Evolutionary conservation across 2,329 filamentous ascomycete genomes (phyloP), one percentile per base, ranked within the genome.

Genomic region (Ilyonectria sp.): DNA sequence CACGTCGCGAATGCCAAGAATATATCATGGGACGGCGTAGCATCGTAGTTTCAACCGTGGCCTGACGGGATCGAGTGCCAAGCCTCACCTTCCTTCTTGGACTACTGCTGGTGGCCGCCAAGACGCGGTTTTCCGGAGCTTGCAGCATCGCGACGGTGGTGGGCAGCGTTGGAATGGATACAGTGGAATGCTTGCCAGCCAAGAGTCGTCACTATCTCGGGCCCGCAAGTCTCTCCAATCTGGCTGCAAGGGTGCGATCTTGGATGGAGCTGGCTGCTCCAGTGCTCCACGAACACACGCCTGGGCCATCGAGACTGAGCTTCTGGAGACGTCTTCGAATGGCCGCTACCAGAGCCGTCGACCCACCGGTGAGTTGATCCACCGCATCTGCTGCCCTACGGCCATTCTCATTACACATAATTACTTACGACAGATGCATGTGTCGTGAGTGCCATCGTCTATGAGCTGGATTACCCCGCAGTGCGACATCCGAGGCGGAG

Each of bases 81-180:
- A 49, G 31, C 49, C 35, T 55, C 31, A 65, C 62, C 62, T 65
- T 65, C 62, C 62, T 60, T 55, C 53, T 56, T 55, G 17, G 56
- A 53, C 17, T 17, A 10, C 21, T 19, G 35, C 33, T 43, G 17
- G 40, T 43, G 40, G 9, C 10, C 47, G 62, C 62, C 56, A 65
- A 65, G 56, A 43, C n/a, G 19, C 47, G 8, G 40, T 23, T 46
- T 54, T 54, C 15, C 15, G 37, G 17, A 46, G 55, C 26, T 35
- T 33, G 23, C 55, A 29, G 23, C 10, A 56, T 47, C 23, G 23
- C 43, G 23, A 19, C 40, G n/a, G 17, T 35, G 11, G 19, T 53
- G 49, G 29, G 9, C 21, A 21, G 21, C 21, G 21, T 21, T 2
- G 3, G 21, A 21, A 21, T 21, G 21, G 21, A 21, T 21, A 21